Percentiles rank a stretch among this genome's conserved stretches.
Conservation (phyloP, 108 stramenopile genomes). For the Nitzschia inconspicua region DNA sequence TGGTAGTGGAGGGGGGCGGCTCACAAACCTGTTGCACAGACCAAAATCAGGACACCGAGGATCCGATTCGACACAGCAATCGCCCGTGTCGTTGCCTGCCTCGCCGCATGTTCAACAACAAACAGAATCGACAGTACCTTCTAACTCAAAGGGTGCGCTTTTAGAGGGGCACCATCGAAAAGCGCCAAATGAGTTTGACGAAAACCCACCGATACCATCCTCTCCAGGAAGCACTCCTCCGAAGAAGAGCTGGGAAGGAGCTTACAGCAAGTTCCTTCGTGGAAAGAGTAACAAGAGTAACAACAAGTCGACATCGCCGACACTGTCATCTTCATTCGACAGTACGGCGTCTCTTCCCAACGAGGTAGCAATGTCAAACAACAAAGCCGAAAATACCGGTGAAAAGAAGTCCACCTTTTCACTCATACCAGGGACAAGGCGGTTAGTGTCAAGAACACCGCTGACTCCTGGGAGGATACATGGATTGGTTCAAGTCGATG, state of each 20-base stretch:
- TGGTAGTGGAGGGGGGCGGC: too few relatives aligned
- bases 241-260: slow-evolving; percentile 1
- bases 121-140: too few relatives aligned
- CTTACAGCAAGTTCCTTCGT: background rate
- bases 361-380: background rate
- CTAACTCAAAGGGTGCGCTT: too few relatives aligned
- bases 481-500: too few relatives aligned
- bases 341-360: background rate
- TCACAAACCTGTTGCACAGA: too few relatives aligned
- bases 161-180: background rate
- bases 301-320: too few relatives aligned
- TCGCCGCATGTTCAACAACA: too few relatives aligned
- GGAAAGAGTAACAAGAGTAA: background rate
- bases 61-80: too few relatives aligned
- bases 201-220: background rate
- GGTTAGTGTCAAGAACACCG: slow-evolving; percentile 9
- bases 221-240: background rate
- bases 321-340: slow-evolving; percentile 5
- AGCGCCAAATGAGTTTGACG: background rate
- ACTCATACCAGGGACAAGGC: slow-evolving; percentile 2
- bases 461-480: too few relatives aligned
- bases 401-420: slow-evolving; percentile 13
- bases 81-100: too few relatives aligned
- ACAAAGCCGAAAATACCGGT: background rate
- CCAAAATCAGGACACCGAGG: too few relatives aligned